phyloP scores from a whole-genome alignment of 495 filamentous ascomycete genomes.

The Cercophora sp. region DNA sequence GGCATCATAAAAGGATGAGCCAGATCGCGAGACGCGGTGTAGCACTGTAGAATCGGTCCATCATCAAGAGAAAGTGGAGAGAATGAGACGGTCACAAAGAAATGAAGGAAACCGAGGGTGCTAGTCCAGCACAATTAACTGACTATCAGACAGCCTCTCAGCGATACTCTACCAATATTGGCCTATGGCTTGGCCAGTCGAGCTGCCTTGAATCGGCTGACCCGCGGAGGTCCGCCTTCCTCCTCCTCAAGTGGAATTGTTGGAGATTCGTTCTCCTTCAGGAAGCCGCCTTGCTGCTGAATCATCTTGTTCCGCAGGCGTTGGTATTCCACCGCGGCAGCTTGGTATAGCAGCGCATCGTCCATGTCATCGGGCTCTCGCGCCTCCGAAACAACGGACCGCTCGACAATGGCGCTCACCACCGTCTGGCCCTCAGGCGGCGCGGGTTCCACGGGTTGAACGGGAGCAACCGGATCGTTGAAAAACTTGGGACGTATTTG shows the following conservation, averaged over 20 bases:
- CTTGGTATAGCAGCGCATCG: constrained; percentile 63
- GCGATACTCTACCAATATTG: neutral
- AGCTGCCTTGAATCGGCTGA: constrained; percentile 89
- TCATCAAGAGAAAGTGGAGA: neutral
- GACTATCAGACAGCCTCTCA: constrained; percentile 14
- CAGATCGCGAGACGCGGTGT: too few species aligned
- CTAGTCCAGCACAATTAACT: constrained; percentile 14
- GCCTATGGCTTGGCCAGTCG: constrained; percentile 50
- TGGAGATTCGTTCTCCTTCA: constrained; percentile 56
- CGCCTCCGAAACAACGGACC: constrained; percentile 33
- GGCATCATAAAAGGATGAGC: too few species aligned
- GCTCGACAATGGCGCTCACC: constrained; percentile 60
- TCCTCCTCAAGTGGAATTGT: constrained; percentile 62
- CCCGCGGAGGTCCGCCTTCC: constrained; percentile 59
- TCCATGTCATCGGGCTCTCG: constrained; percentile 71
- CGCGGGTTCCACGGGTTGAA: constrained; percentile 32
- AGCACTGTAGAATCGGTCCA: too few species aligned
- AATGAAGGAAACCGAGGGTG: constrained; percentile 2
- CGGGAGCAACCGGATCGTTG: neutral
- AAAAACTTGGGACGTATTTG: constrained; percentile 27
- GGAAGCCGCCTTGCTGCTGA: constrained; percentile 71
- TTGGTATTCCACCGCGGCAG: constrained; percentile 78
- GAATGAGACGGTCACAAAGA: neutral
- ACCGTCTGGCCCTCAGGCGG: constrained; percentile 57
- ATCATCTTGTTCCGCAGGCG: constrained; percentile 74